Base-by-base conservation (phyloP, 257 asterid species). In the Eucommia ulmoides region DNA sequence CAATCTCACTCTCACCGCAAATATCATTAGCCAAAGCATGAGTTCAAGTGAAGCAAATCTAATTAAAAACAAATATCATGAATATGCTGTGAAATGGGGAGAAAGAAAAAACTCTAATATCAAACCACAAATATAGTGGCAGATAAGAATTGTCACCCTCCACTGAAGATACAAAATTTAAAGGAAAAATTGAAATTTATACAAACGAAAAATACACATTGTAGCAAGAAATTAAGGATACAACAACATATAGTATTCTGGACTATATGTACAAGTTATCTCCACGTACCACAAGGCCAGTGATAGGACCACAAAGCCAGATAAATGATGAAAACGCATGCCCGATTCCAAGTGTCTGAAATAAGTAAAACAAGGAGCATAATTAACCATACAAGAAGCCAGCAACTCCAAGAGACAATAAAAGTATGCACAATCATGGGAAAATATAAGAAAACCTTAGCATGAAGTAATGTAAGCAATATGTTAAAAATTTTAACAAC, bases 221-320 rank as follows among this genome's bases (percentile, higher is more conserved):
- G n/a, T n/a, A n/a, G n/a, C n/a, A n/a, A 8, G 1, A 0, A 29
- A 29, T 29, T 6, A 6, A 29, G 1, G 38, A 29, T 29, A 14
- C 7, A 18, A 35, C 11, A 4, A 35, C 2, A 18, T 35, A 10
- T 10, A 35, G 11, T 0, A 35, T 35, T 35, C 44, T 35, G 38
- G 33, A 55, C 14, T 23, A 21, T 46, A 53, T 21, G 11, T 45
- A 29, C 55, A 48, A 45, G 50, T 60, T 41, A 48, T 15, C 41
- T 56, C 93, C 50, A n/a, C n/a, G n/a, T 83, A 91, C 99, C 95
- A 86, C 88, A 49, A 91, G 94, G 62, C 99, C 99, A 49, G 99
- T 91, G 64, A 91, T 91, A 35, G 99, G 99, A 63, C 99, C 99
- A 50, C 99, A 91, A n/a, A 91, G 96, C 99, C 99, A 91, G 52